These are phyloP conservation scores for Fusarium coffeatum DNA, from an alignment of 2,329 filamentous ascomycete genomes.

Conservation along the genomic window DNA sequence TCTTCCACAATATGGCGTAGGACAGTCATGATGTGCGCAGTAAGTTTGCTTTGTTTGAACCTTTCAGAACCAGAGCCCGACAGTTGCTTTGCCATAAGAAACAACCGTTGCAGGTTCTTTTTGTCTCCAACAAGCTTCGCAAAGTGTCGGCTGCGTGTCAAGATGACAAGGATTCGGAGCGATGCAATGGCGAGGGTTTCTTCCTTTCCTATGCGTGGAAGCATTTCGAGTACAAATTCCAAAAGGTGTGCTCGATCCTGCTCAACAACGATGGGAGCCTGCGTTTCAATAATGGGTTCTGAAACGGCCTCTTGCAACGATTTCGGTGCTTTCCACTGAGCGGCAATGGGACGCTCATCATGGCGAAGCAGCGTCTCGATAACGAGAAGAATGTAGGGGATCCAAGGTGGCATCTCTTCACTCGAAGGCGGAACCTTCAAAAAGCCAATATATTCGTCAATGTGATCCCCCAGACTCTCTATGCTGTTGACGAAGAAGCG, in stretches of 20 bases:
- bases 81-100: slow-evolving; percentile 95
- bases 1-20: slow-evolving; percentile 95
- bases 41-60: slow-evolving; percentile 67
- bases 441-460: slow-evolving; percentile 81
- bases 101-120: slow-evolving; percentile 87
- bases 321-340: slow-evolving; percentile 73
- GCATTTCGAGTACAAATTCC: slow-evolving; percentile 80
- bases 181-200: slow-evolving; percentile 85
- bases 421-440: slow-evolving; percentile 75
- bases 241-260: slow-evolving; percentile 79
- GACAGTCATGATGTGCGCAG: slow-evolving; percentile 80
- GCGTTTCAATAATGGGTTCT: slow-evolving; percentile 69
- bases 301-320: slow-evolving; percentile 62
- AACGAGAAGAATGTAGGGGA: slow-evolving; percentile 89
- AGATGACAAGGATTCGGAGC: slow-evolving; percentile 83
- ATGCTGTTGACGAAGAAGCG: slow-evolving; percentile 83
- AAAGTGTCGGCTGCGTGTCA: slow-evolving; percentile 82
- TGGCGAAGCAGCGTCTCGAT: slow-evolving; percentile 91
- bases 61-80: slow-evolving; percentile 81
- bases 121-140: slow-evolving; percentile 85
- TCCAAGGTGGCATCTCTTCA: slow-evolving; percentile 90
- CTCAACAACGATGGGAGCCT: slow-evolving; percentile 65
- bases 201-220: slow-evolving; percentile 90
- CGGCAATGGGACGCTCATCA: slow-evolving; percentile 82
- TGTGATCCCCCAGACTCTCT: slow-evolving; percentile 79